Evolutionary conservation across 2,329 filamentous ascomycete species (phyloP), one percentile per base, ranked within the genome.

Genomic region (Aspergillus puulaauensis): DNA sequence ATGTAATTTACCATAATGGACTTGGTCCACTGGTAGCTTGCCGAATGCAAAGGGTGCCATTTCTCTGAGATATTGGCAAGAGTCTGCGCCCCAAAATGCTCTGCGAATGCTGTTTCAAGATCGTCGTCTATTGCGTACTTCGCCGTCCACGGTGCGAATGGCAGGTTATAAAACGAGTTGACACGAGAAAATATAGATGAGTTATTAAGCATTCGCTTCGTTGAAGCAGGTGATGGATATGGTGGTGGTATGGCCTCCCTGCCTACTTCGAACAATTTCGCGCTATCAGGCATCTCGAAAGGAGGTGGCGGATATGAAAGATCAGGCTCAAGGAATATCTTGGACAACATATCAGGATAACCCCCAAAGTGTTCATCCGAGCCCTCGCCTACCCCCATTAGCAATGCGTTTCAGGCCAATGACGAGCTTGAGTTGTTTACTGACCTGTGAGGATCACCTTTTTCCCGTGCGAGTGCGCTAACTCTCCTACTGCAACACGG

Each of bases 291-390:
- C 45, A 51, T 51, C 44, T 23, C 39, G 4, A 75, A 64, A 1
- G 61, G 45, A n/a, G 67, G 66, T 0, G 70, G 62, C 0, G 69
- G 65, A 68, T 68, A 71, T n/a, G 75, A 61, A 7, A 49, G 51
- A 61, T 85, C 83, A 1, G 75, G 64, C 61, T 84, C 82, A 11
- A 76, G 74, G 2, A 86, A 72, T 52, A 76, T 78, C 52, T 84
- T 81, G 1, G 75, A 68, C 0, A 76, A 64, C 54, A 80, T 80
- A 47, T 75, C 70, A 0, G 73, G 68, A 60, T 85, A 86, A 31
- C 83, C 83, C 2, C 73, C 78, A 64, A 85, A 85, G 51, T 79
- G 74, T 70, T 85, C 83, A 59, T 85, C 83, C 8, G 80, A 70
- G 4, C 81, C 81, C 63, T 83, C 80, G 21, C 78, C 77, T 66